A percentile compares a stretch with the other conserved stretches of the same genome.
phyloP scores from a whole-genome alignment of 495 filamentous ascomycete species.

The Hypoxylon subgilvum region DNA sequence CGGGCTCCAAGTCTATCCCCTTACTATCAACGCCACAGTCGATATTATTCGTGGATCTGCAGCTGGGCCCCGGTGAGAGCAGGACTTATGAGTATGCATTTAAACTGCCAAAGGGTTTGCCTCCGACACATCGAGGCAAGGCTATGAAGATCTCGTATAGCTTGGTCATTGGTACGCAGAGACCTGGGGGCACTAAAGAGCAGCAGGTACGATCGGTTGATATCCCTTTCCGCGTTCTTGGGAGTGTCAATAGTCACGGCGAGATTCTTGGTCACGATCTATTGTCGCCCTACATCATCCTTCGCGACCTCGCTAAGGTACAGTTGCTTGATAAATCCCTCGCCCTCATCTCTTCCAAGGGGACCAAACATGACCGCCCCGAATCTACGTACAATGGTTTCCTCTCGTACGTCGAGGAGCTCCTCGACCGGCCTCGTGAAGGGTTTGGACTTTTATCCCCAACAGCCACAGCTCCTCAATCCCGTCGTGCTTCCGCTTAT shows the following conservation, averaged over 20 bases:
- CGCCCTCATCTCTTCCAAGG: conserved; percentile 20
- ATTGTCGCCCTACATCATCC: conserved; percentile 89
- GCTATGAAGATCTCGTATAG: conserved; percentile 94
- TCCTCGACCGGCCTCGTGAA: conserved; percentile 68
- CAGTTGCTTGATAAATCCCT: conserved; percentile 52
- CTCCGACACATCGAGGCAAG: conserved; percentile 88
- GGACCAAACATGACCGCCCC: conserved; percentile 18
- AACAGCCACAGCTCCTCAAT: conserved; percentile 60
- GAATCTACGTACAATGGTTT: conserved; percentile 65
- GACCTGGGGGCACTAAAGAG: conserved; percentile 75
- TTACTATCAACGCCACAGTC: conserved; percentile 95
- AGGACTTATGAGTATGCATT: conserved; percentile 86
- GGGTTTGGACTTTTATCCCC: conserved; percentile 70
- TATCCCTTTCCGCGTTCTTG: conserved; percentile 91
- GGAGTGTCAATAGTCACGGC: conserved; percentile 76
- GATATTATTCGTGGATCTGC: conserved; percentile 91
- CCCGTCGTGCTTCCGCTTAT: conserved; percentile 58
- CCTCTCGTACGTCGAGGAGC: conserved; percentile 76
- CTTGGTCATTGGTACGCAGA: conserved; percentile 88
- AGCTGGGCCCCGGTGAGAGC: conserved; percentile 86
- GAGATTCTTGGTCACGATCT: conserved; percentile 78
- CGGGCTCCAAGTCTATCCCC: conserved; percentile 79
- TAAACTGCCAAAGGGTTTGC: conserved; percentile 81
- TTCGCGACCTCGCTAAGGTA: conserved; percentile 81
- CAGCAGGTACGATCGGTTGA: conserved; percentile 90